Evolutionary conservation across 2,329 filamentous ascomycete genomes (phyloP), one percentile per base, ranked within the genome.

Genomic region (Penicillium palitans): DNA sequence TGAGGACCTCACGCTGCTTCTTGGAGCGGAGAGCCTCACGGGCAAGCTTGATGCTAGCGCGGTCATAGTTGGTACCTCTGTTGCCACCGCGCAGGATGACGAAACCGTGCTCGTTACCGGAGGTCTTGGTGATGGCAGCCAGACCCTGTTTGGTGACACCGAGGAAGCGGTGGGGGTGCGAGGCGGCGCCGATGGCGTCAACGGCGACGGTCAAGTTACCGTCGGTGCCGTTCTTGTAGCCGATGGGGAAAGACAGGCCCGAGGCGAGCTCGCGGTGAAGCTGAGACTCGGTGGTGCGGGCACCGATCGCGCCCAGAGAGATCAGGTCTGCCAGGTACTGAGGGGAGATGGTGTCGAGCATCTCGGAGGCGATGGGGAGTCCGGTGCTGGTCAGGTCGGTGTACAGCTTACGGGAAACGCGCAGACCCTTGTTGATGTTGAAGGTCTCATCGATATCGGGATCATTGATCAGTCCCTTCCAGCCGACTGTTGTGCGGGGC

Each of bases 391-490:
- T 99, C 61, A 99, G 83, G 72, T 98, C 93, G 69, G 89, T 87
- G 81, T 97, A 99, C 73, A 99, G 84, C 80, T 96, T 89, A 69
- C 95, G 86, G n/a, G 90, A 93, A 57, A 96, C 87, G 31, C 91
- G 87, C 57, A 99, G 84, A 53, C 95, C 95, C 84, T 98, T 98
- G 87, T 99, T 99, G 83, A 99, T 99, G 81, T 96, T 87, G 88
- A 90, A 99, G 72, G 89, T 95, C 76, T 95, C 89, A 77, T 99
- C 91, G 75, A 99, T 96, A 71, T 98, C 93, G 2, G 95, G 95
- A 77, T 99, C 95, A 79, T 99, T 99, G 84, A 99, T 97, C 76
- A 99, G 83, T 52, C 95, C 95, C 81, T 99, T 99, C 95, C 95
- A 99, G 74, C 95, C 95, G 50, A 99, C 93, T 0, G 95, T 99